phyloP scores from a whole-genome alignment of 257 asterid genomes.

The Ehretia macrophylla region DNA sequence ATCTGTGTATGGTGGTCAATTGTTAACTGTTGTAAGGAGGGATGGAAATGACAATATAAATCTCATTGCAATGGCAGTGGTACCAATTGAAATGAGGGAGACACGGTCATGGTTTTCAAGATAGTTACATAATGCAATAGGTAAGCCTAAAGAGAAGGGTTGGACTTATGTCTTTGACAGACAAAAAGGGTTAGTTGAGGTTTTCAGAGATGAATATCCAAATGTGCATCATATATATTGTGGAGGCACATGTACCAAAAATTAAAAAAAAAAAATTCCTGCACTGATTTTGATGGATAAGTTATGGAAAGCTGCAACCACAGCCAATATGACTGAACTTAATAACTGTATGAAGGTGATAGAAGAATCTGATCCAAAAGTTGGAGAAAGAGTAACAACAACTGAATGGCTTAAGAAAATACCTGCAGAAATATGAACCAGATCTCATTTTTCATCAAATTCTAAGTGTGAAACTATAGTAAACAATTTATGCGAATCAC shows the following conservation, averaged over 20 bases:
- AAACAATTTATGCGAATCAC: not conserved
- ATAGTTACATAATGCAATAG: not conserved
- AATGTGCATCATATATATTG: no score
- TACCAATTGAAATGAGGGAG: not conserved
- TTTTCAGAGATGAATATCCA: no score
- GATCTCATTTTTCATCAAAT: not conserved
- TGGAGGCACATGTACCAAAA: not conserved
- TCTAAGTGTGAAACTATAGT: not conserved
- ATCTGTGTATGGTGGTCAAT: constrained; percentile 1
- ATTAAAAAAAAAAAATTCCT: not conserved
- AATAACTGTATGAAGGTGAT: not conserved
- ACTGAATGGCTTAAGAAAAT: not conserved
- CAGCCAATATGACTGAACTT: not conserved
- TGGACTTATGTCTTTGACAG: no score
- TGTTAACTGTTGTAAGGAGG: not conserved
- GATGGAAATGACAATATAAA: not conserved
- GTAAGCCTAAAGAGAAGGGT: not conserved
- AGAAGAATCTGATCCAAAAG: not conserved
- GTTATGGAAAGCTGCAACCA: not conserved
- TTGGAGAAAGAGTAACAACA: not conserved
- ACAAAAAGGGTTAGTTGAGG: no score
- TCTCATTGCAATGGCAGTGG: not conserved
- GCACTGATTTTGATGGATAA: not conserved
- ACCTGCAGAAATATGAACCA: not conserved
- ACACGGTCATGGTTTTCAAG: not conserved